phyloP scores from a whole-genome alignment of 208 protist species.

The Trypanosoma platydactyli region DNA sequence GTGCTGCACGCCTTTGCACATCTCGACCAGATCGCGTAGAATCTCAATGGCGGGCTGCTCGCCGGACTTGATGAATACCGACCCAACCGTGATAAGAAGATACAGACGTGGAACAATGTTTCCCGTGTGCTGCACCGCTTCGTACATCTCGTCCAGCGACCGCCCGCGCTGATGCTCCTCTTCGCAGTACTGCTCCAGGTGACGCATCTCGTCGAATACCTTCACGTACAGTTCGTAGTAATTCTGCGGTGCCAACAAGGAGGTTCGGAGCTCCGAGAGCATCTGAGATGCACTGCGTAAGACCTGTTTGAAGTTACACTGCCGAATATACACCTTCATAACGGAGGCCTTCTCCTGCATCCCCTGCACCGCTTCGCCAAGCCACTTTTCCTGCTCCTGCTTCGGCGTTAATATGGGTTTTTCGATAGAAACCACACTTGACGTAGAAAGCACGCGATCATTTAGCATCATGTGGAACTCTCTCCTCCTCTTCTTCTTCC shows the following conservation, averaged over 20 bases:
- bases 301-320: slow-evolving; percentile 84
- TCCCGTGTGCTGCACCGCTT: slow-evolving; percentile 97
- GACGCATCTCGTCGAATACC: slow-evolving; percentile 91
- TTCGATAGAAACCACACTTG: slow-evolving; percentile 48
- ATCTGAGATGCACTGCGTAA: slow-evolving; percentile 89
- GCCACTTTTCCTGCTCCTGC: slow-evolving; percentile 93
- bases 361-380: slow-evolving; percentile 67
- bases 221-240: slow-evolving; percentile 98
- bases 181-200: slow-evolving; percentile 87
- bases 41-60: slow-evolving; percentile 94
- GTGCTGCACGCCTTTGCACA: slow-evolving; percentile 99
- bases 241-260: slow-evolving; percentile 93
- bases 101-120: slow-evolving; percentile 98
- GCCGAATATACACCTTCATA: slow-evolving; percentile 81
- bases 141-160: slow-evolving; percentile 94
- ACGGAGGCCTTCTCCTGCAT: slow-evolving; percentile 68
- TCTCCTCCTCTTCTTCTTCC: slow-evolving; percentile 1
- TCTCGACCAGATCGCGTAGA: slow-evolving; percentile 97
- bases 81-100: slow-evolving; percentile 95
- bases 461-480: background rate
- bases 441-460: background rate
- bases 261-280: slow-evolving; percentile 95
- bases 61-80: slow-evolving; percentile 94
- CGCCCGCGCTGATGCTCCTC: slow-evolving; percentile 65
- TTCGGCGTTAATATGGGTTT: slow-evolving; percentile 67